Evolutionary conservation across 2,329 filamentous ascomycete species (phyloP).

Genomic region (Proliferodiscus dingleyae): DNA sequence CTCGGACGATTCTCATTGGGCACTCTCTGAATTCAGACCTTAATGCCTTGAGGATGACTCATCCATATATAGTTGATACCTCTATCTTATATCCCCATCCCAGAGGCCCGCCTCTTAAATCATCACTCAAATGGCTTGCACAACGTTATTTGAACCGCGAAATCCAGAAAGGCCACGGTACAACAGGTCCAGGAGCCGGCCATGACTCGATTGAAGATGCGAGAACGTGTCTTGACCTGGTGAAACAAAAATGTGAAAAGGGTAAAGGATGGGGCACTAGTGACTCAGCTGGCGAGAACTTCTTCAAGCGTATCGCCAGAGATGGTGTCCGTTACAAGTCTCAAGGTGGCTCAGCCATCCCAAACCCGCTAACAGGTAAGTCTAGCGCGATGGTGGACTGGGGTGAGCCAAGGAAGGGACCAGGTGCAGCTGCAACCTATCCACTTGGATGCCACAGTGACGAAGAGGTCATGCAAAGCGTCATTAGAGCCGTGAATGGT

Average conservation of each 20-base stretch:
- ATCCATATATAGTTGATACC: constrained; percentile 92
- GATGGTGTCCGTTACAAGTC: constrained; percentile 58
- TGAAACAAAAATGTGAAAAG: constrained; percentile 94
- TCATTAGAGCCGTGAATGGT: constrained; percentile 55
- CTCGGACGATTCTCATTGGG: constrained; percentile 69
- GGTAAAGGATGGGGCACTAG: constrained; percentile 80
- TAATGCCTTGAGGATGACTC: constrained; percentile 76
- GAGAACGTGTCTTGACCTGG: constrained; percentile 81
- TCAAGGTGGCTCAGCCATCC: constrained; percentile 54
- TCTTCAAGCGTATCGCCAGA: constrained; percentile 76
- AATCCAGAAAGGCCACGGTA: constrained; percentile 74
- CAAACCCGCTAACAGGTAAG: constrained; percentile 49
- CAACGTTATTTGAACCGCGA: constrained; percentile 81
- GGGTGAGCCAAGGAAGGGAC: constrained; percentile 67
- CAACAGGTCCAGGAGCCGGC: constrained; percentile 47
- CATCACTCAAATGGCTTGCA: constrained; percentile 81
- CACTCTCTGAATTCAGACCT: constrained; percentile 82
- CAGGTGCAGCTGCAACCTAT: constrained; percentile 51
- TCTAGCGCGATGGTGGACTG: constrained; percentile 80
- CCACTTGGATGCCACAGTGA: constrained; percentile 54
- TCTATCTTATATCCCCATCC: constrained; percentile 86
- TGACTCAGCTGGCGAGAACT: constrained; percentile 75
- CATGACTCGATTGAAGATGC: constrained; percentile 95
- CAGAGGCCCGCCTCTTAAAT: constrained; percentile 82
- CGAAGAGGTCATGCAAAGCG: constrained; percentile 49